Evolutionary conservation across 768 basidiomycete species (phyloP), one percentile per base, ranked within the genome.

Genomic region (Gelatoporia subvermispora): DNA sequence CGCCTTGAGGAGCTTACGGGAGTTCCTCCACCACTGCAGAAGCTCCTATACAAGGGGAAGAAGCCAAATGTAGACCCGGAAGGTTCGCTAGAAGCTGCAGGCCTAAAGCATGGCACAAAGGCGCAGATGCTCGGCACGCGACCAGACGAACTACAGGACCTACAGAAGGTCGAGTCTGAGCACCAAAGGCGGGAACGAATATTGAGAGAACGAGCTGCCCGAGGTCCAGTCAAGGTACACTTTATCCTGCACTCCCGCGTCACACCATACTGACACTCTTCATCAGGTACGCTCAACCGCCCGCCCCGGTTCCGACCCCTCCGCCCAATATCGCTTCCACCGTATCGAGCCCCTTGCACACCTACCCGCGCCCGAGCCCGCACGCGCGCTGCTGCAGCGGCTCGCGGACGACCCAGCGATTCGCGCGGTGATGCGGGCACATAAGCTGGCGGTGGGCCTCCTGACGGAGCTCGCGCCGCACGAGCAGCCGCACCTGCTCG

Each of bases 381-480:
- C 86, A 0, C 66, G 70, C 11, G 68, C 71, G 7, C 60, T 86
- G 2, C 72, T 89, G 1, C 70, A 67, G 10, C 78, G 74, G 43
- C 71, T 89, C 2, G 71, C 87, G 8, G 69, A 77, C n/a, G 88
- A 91, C 57, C 79, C 82, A 4, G 85, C 84, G 0, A 84, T 88
- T 41, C 68, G 64, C 18, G 79, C 85, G 60, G 62, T 90, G 48
- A 88, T 90, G 87, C 76, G 74, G 53, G 72, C 70, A 51, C 85
- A 90, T 63, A 62, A 78, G 50, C 82, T 87, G 54, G 72, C 79
- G 0, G 85, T 90, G 4, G 81, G 82, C 0, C 51, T 84, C 2
- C 69, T 89, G 38, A 88, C 86, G 1, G 87, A 90, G 64, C 77
- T 90, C 16, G 86, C 85, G 15, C 87, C 87, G 0, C 85, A 86